Evolutionary conservation across 2,329 filamentous ascomycete species (phyloP).

Genomic region (Amesomyces nigricolor): DNA sequence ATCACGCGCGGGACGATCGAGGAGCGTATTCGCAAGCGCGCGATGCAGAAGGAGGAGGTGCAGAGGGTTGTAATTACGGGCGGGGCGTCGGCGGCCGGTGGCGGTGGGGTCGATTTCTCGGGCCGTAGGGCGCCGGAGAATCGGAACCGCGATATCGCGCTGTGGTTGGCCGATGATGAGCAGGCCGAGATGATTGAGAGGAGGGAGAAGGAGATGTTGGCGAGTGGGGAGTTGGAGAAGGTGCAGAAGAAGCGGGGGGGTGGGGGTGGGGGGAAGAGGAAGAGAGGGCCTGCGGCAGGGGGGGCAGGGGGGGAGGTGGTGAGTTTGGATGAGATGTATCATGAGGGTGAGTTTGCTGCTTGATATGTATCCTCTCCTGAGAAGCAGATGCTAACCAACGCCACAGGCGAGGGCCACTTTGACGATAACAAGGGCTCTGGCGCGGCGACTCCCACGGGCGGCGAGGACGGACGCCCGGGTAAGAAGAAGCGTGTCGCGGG

Average conservation of each 20-base stretch:
- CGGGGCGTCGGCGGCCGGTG: slow-evolving; percentile 46
- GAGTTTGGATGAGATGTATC: slow-evolving; percentile 95
- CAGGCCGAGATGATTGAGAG: slow-evolving; percentile 91
- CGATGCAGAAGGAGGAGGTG: slow-evolving; percentile 96
- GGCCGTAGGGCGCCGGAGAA: slow-evolving; percentile 82
- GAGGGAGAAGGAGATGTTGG: slow-evolving; percentile 80
- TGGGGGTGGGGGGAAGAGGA: slow-evolving; percentile 48
- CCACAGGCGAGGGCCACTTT: slow-evolving; percentile 86
- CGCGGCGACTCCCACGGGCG: slow-evolving; percentile 68
- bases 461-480: slow-evolving; percentile 47
- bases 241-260: slow-evolving; percentile 47
- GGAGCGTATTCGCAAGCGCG: slow-evolving; percentile 94
- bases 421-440: slow-evolving; percentile 86
- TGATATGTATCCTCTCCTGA: background rate
- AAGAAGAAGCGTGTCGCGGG: slow-evolving; percentile 47
- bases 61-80: slow-evolving; percentile 95
- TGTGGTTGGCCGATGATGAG: slow-evolving; percentile 98
- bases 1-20: slow-evolving; percentile 97
- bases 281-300: background rate
- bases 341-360: slow-evolving; percentile 71
- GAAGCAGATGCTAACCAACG: background rate
- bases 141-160: slow-evolving; percentile 93
- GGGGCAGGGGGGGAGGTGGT: slow-evolving; percentile 35
- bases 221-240: slow-evolving; percentile 63
- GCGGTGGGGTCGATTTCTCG: slow-evolving; percentile 90